phyloP scores from a whole-genome alignment of 2,329 filamentous ascomycete species.

The Cytospora schulzeri region DNA sequence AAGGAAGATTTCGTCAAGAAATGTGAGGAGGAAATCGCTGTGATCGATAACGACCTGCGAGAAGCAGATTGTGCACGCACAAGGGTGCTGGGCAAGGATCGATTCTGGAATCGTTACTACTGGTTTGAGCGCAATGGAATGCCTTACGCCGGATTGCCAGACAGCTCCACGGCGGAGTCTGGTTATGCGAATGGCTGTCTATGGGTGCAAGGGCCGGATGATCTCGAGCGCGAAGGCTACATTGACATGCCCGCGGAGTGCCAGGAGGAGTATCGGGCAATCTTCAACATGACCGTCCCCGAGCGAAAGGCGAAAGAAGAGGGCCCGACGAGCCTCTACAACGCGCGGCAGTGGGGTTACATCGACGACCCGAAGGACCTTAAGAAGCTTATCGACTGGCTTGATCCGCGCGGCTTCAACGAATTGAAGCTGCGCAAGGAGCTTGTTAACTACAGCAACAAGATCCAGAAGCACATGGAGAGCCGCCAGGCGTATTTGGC shows the following conservation, averaged over 20 bases:
- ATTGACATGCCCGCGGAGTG: slow-evolving; percentile 75
- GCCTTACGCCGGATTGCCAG: slow-evolving; percentile 87
- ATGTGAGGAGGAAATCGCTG: slow-evolving; percentile 82
- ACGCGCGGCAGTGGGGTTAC: slow-evolving; percentile 86
- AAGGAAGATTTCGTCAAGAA: slow-evolving; percentile 78
- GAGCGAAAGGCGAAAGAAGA: slow-evolving; percentile 88
- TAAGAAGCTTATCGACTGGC: slow-evolving; percentile 80
- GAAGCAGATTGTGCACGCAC: slow-evolving; percentile 93
- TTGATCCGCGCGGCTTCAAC: slow-evolving; percentile 83
- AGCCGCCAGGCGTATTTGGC: slow-evolving; percentile 74
- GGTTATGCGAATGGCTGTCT: slow-evolving; percentile 92
- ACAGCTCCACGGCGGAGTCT: slow-evolving; percentile 83
- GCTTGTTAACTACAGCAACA: slow-evolving; percentile 72
- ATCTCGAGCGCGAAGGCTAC: slow-evolving; percentile 82
- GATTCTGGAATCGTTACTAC: slow-evolving; percentile 98
- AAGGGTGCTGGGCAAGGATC: slow-evolving; percentile 85
- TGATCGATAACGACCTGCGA: slow-evolving; percentile 87
- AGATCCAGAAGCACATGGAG: slow-evolving; percentile 78
- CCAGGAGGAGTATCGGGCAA: slow-evolving; percentile 73
- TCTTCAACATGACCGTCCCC: slow-evolving; percentile 79
- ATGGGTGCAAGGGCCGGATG: slow-evolving; percentile 94
- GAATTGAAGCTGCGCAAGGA: slow-evolving; percentile 89
- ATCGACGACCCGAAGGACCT: slow-evolving; percentile 79
- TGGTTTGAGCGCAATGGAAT: slow-evolving; percentile 99
- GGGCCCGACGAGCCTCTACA: slow-evolving; percentile 75